These are phyloP conservation scores for Metarhizium guizhouense DNA, from an alignment of 2,329 filamentous ascomycete genomes.

Conservation along the genomic window DNA sequence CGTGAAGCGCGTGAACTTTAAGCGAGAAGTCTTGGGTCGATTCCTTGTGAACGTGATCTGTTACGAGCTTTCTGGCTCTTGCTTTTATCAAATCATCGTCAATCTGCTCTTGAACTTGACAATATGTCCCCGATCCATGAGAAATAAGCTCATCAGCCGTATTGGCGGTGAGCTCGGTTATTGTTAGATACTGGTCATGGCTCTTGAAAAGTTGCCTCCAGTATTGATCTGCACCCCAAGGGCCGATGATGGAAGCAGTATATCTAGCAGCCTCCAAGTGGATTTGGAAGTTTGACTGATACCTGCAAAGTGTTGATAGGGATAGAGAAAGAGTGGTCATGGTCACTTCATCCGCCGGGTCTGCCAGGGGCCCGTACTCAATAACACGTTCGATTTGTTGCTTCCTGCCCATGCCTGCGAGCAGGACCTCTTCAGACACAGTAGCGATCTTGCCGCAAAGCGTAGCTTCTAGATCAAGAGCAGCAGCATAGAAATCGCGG, in stretches of 20 bases:
- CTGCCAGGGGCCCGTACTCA: conserved; percentile 33
- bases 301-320: conserved; percentile 37
- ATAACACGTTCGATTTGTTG: conserved; percentile 41
- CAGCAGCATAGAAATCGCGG: conserved; percentile 57
- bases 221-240: conserved; percentile 76
- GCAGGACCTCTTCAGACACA: conserved; percentile 32
- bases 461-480: conserved; percentile 63
- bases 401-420: conserved; percentile 13
- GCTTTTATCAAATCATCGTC: neutral
- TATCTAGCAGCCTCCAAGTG: conserved; percentile 51
- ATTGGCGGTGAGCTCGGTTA: neutral
- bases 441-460: conserved; percentile 81
- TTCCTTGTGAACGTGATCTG: neutral
- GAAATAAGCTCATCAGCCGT: neutral
- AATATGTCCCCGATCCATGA: neutral
- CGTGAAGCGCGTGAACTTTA: conserved; percentile 59
- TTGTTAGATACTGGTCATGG: neutral
- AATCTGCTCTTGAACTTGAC: neutral
- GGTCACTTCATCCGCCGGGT: conserved; percentile 47
- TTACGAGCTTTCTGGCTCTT: neutral
- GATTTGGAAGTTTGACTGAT: conserved; percentile 39
- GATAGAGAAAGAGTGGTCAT: conserved; percentile 55
- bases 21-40: conserved; percentile 45
- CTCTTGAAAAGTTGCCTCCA: conserved; percentile 58
- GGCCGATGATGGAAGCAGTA: conserved; percentile 59